phyloP scores from a whole-genome alignment of 441 rosid species.

The Pelargonium australe region DNA sequence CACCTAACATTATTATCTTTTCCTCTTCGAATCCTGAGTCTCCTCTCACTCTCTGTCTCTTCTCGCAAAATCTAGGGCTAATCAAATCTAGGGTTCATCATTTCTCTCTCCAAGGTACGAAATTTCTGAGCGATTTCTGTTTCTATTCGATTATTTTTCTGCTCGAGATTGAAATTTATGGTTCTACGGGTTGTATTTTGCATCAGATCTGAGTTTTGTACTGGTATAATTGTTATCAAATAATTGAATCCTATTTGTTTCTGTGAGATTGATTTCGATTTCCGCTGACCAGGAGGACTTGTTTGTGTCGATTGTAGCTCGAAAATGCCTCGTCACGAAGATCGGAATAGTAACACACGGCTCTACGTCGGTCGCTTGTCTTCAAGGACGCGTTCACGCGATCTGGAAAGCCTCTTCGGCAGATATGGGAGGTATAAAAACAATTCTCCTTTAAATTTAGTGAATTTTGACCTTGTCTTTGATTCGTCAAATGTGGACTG shows the following conservation, averaged over 20 bases:
- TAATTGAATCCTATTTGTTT: background rate
- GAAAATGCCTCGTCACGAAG: conserved; percentile 54
- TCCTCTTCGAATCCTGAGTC: background rate
- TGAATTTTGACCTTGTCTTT: background rate
- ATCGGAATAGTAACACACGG: conserved; percentile 49
- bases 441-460: background rate
- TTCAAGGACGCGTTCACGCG: conserved; percentile 64
- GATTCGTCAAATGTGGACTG: too few relatives aligned
- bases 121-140: background rate
- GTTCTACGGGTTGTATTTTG: background rate
- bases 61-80: background rate
- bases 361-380: conserved; percentile 64
- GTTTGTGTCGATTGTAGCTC: conserved; percentile 23
- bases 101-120: conserved; percentile 3
- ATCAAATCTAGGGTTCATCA: background rate
- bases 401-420: conserved; percentile 67
- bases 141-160: background rate
- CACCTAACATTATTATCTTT: too few relatives aligned
- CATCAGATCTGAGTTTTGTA: background rate
- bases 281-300: background rate
- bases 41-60: background rate
- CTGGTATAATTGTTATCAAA: too few relatives aligned
- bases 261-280: background rate
- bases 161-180: background rate
- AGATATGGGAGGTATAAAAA: conserved; percentile 63